Evolutionary conservation across 371 early-diverging fungal genomes (phyloP).

Genomic region (Circinella umbellata): DNA sequence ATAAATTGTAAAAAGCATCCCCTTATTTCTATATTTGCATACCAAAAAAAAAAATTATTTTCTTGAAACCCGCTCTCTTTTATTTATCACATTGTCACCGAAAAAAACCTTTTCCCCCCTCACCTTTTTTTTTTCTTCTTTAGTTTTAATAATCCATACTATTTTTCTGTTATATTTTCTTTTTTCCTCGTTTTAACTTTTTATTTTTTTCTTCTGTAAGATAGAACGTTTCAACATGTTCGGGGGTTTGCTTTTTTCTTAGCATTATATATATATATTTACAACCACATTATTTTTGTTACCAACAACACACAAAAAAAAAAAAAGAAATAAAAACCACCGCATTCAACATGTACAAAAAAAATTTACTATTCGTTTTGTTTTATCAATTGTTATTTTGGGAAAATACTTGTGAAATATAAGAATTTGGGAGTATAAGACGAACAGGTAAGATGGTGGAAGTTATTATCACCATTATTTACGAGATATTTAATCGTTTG

Average conservation of each 20-base stretch:
- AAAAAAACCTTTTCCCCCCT: not conserved
- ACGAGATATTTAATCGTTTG: no score
- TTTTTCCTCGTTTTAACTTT: no score
- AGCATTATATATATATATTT: not conserved
- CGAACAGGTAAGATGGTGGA: no score
- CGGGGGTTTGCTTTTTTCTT: conserved; percentile 25
- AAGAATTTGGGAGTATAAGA: no score
- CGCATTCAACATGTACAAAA: conserved; percentile 1
- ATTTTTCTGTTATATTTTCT: conserved; percentile 10
- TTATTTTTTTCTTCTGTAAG: conserved; percentile 22
- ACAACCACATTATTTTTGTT: no score
- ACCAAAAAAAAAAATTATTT: not conserved
- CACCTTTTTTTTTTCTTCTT: not conserved
- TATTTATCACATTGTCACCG: not conserved
- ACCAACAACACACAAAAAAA: no score
- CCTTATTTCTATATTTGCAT: not conserved
- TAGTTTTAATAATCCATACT: conserved; percentile 7
- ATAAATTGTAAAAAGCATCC: conserved; percentile 17
- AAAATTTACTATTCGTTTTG: no score
- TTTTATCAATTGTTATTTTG: no score
- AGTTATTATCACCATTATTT: no score
- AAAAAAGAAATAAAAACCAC: not conserved
- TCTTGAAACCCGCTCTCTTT: conserved; percentile 5
- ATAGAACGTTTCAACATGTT: conserved; percentile 54
- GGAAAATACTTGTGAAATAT: no score